Percentiles rank a stretch among this genome's conserved stretches.
These are phyloP conservation scores for Microcyclospora pomicola DNA, from an alignment of 2,329 filamentous ascomycete species.

Conservation along the genomic window DNA sequence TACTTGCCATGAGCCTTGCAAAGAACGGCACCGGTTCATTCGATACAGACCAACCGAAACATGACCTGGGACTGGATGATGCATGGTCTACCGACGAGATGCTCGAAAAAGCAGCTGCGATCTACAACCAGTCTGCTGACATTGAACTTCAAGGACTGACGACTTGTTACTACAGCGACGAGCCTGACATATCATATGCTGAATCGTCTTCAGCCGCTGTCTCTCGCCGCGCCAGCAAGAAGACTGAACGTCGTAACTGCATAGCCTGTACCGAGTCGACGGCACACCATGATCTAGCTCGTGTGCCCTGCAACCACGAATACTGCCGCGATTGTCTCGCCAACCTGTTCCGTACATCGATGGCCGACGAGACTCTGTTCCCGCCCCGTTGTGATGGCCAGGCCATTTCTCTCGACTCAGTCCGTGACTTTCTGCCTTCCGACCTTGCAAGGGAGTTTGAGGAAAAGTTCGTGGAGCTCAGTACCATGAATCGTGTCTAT, in stretches of 20 bases:
- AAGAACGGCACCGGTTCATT: not conserved
- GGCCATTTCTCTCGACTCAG: conserved; percentile 26
- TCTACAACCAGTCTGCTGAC: conserved; percentile 7
- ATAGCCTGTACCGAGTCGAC: conserved; percentile 18
- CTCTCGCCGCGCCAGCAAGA: not conserved
- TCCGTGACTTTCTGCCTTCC: conserved; percentile 24
- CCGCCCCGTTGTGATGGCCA: conserved; percentile 41
- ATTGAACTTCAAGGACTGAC: not conserved
- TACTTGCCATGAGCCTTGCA: conserved; percentile 7
- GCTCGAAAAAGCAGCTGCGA: conserved; percentile 10
- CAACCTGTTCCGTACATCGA: conserved; percentile 30
- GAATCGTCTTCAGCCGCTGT: not conserved
- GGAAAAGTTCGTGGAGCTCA: conserved; percentile 36
- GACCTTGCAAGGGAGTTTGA: conserved; percentile 26
- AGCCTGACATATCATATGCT: not conserved
- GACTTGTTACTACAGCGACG: not conserved
- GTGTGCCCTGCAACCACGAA: conserved; percentile 27
- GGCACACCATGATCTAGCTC: conserved; percentile 15
- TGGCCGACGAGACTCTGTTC: conserved; percentile 39
- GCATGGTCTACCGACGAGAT: conserved; percentile 10
- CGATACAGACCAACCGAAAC: not conserved
- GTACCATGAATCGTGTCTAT: conserved; percentile 37
- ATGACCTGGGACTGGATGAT: not conserved
- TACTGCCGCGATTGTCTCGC: conserved; percentile 40
- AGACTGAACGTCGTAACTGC: conserved; percentile 1